Conservation (phyloP, 2,329 filamentous ascomycete species). For the Phaeoacremonium minimum region DNA sequence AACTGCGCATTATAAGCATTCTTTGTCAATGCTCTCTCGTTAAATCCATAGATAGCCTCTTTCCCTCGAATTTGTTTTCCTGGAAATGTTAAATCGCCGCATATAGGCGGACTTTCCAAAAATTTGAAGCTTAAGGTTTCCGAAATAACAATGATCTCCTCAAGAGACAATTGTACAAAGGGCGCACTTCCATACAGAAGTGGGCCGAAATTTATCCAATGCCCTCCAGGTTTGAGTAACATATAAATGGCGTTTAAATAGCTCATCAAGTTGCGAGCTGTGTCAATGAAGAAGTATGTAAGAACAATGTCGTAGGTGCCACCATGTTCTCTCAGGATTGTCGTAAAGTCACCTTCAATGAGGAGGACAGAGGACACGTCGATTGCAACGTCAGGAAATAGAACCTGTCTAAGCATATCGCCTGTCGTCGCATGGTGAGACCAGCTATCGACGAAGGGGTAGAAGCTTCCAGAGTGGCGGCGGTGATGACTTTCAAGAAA, state of each 20-base stretch:
- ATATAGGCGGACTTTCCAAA: conserved; percentile 32
- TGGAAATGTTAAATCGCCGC: conserved; percentile 36
- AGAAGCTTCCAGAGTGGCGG: conserved; percentile 22
- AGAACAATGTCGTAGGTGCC: conserved; percentile 42
- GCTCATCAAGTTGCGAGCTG: conserved; percentile 48
- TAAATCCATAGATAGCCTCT: conserved; percentile 48
- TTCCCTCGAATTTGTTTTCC: conserved; percentile 35
- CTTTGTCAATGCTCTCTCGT: conserved; percentile 41
- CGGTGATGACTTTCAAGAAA: conserved; percentile 33
- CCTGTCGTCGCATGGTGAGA: conserved; percentile 46
- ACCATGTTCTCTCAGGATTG: conserved; percentile 22
- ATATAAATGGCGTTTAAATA: conserved; percentile 51
- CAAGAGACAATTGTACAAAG: conserved; percentile 49
- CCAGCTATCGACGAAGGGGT: conserved; percentile 53
- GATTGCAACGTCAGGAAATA: conserved; percentile 36
- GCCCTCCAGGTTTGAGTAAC: conserved; percentile 40
- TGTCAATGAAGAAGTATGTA: conserved; percentile 59
- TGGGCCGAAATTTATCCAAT: conserved; percentile 54
- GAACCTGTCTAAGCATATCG: conserved; percentile 40
- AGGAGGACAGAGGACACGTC: conserved; percentile 34
- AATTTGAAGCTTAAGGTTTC: conserved; percentile 49
- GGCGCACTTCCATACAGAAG: conserved; percentile 50
- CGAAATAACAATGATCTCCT: conserved; percentile 44
- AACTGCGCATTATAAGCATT: conserved; percentile 52
- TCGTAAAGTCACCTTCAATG: conserved; percentile 54